Base-by-base conservation (phyloP, 2,329 filamentous ascomycete genomes). In the Sclerotiophoma versabilis region DNA sequence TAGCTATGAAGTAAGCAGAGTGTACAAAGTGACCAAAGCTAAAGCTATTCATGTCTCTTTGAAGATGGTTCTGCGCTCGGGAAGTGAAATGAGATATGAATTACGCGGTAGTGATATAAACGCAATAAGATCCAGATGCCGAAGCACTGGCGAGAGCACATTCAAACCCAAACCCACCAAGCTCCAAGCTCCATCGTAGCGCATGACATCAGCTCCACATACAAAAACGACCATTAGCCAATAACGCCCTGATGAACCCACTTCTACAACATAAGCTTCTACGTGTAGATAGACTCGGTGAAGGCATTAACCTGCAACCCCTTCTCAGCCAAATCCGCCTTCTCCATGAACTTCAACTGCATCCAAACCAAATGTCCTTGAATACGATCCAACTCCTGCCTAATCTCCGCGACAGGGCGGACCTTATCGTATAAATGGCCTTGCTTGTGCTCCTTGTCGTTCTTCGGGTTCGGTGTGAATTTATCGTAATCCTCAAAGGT, bases 341-440 rank as follows among this genome's bases (percentile, higher is more conserved):
- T 87, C 66, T 84, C 82, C 70, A 98, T 76, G 72, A 96, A 98
- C 38, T 92, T 85, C 67, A 98, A 75, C n/a, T 92, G 92, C 87
- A 96, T 93, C 91, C 91, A 96, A 6, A 98, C 93, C 33, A 98
- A 75, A 78, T 98, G 93, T 0, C 93, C 93, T 77, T 87, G 88
- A 63, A 98, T 86, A 69, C 88, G 82, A 65, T 92, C 87, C 43
- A 98, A 79, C 74, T 93, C 92, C 61, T 82, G 74, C 14, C 90
- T 83, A 6, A 95, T 86, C 49, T 96, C 88, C 20, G 87, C 81
- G 0, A 87, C 84, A 0, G 68, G 64, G 7, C 64, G 53, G 75
- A 89, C 91, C 54, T 85, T 85, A 72, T 96, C 92, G 66, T 90
- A 96, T 54, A 98, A 82, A 75, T 98, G 95, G 0, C 95, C 93